Conservation (phyloP, 1,284 basidiomycete genomes). For the Puccinia novopanici region DNA sequence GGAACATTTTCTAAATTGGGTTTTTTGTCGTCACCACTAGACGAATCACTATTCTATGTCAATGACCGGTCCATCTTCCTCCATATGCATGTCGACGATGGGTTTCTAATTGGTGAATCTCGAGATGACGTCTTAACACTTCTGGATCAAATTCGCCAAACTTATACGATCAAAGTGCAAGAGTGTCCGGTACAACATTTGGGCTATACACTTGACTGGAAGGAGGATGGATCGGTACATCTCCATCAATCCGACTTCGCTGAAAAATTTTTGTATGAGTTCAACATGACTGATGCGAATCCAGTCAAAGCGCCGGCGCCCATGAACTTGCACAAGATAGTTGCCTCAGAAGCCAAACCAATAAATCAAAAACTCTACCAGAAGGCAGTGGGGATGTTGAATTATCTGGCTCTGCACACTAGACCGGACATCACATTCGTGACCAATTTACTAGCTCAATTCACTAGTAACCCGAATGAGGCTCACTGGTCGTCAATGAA, state of each 20-base stretch:
- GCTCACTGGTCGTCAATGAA: neutral
- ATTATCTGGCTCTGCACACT: neutral
- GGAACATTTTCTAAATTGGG: neutral
- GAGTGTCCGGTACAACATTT: too few relatives aligned
- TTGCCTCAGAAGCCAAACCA: too few relatives aligned
- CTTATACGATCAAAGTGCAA: too few relatives aligned
- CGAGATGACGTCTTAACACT: too few relatives aligned
- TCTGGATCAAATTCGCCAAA: too few relatives aligned
- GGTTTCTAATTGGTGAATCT: too few relatives aligned
- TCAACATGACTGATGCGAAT: neutral
- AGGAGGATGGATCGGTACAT: neutral
- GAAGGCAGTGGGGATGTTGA: neutral
- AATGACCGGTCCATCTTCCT: neutral
- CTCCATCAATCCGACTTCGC: neutral
- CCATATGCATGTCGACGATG: neutral
- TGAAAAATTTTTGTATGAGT: neutral
- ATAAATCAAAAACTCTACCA: neutral
- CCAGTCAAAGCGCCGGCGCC: constrained; percentile 8
- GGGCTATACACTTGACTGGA: neutral
- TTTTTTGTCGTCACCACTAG: neutral
- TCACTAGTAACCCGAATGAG: neutral
- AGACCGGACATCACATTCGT: constrained; percentile 1
- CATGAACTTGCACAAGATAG: neutral
- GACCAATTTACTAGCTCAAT: constrained; percentile 15
- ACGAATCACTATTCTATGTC: neutral